A percentile compares a stretch with the other conserved stretches of the same genome.
Conservation (phyloP, 306 rosid genomes). For the Albizia julibrissin region DNA sequence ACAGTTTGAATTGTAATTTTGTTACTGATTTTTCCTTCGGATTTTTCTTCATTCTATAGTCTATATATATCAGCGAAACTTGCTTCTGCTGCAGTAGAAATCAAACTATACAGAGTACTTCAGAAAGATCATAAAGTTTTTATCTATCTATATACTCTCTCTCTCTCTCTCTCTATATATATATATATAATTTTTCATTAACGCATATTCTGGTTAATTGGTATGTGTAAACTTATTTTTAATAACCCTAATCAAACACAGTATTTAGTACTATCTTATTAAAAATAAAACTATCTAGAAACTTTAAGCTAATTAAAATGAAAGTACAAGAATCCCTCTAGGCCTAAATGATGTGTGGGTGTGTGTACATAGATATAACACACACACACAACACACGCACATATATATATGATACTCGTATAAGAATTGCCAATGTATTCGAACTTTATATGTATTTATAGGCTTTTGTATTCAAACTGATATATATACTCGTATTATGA, state of each 20-base stretch:
- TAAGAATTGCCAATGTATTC: too few species aligned
- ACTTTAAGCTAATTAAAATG: too few species aligned
- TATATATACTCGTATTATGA: too few species aligned
- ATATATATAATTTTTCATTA: not conserved
- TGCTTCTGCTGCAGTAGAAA: not conserved
- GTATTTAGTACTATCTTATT: not conserved
- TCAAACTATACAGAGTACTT: not conserved
- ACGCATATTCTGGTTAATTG: not conserved
- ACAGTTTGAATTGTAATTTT: not conserved
- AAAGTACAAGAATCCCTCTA: too few species aligned
- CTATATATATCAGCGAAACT: not conserved
- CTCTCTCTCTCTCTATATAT: too few species aligned
- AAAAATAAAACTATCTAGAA: too few species aligned
- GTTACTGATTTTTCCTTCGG: not conserved
- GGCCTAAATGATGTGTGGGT: too few species aligned
- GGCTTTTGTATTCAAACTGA: too few species aligned
- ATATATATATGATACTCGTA: too few species aligned
- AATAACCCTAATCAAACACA: not conserved
- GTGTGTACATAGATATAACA: too few species aligned
- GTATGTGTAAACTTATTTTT: not conserved
- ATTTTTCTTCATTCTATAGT: not conserved
- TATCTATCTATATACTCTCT: not conserved
- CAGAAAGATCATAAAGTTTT: not conserved
- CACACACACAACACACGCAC: too few species aligned
- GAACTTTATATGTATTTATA: too few species aligned